Evolutionary conservation across 225 moss, liverwort and hornwort species (phyloP).

Genomic region (Polytrichum commune): DNA sequence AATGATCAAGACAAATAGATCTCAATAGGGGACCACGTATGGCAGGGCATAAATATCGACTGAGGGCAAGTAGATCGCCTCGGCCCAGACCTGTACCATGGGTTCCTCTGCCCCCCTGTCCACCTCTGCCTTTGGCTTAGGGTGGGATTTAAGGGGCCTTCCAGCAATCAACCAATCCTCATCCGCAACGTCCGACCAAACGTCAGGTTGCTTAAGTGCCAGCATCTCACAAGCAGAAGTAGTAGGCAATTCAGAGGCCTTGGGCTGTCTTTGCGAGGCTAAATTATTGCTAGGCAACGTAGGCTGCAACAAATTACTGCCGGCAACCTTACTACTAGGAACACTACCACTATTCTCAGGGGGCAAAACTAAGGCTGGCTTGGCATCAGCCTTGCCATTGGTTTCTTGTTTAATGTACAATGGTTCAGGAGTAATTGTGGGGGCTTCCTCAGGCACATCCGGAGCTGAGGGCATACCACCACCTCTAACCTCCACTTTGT

Average conservation of each 20-base stretch:
- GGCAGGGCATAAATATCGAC: slow-evolving; percentile 84
- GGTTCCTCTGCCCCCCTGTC: slow-evolving; percentile 57
- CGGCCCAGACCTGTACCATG: slow-evolving; percentile 77
- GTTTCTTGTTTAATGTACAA: slow-evolving; percentile 80
- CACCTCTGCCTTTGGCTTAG: slow-evolving; percentile 85
- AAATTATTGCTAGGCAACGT: slow-evolving; percentile 50
- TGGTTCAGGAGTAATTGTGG: slow-evolving; percentile 42
- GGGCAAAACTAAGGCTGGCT: slow-evolving; percentile 83
- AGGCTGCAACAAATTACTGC: slow-evolving; percentile 31
- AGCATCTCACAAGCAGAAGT: slow-evolving; percentile 55
- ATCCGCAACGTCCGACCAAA: slow-evolving; percentile 81
- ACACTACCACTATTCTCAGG: slow-evolving; percentile 40
- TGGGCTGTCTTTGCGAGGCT: slow-evolving; percentile 69
- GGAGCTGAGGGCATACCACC: slow-evolving; percentile 48
- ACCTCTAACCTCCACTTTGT: slow-evolving; percentile 63
- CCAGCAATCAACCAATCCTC: slow-evolving; percentile 80
- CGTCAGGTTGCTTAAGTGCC: slow-evolving; percentile 54
- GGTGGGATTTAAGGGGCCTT: slow-evolving; percentile 64
- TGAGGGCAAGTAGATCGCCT: slow-evolving; percentile 66
- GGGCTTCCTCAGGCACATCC: slow-evolving; percentile 49
- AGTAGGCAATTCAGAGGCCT: slow-evolving; percentile 52
- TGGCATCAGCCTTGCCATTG: slow-evolving; percentile 78
- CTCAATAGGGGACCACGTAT: slow-evolving; percentile 95
- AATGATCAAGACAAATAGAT: slow-evolving; percentile 60
- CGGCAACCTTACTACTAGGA: slow-evolving; percentile 37